Percentiles rank a stretch among this genome's conserved stretches.
Conservation (phyloP, 352 stramenopile genomes). For the Plasmopara halstedii region DNA sequence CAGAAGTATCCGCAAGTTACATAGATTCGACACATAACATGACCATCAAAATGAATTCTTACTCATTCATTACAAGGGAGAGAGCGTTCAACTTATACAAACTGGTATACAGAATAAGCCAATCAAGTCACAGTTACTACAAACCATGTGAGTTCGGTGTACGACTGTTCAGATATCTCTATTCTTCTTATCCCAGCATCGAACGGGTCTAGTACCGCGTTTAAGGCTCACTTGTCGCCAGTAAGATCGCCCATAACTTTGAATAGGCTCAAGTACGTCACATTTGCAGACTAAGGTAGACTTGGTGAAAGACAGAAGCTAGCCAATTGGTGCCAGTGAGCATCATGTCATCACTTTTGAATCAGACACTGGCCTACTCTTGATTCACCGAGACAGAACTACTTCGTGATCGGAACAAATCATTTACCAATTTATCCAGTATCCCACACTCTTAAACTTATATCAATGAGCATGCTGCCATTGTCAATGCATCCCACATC, state of each 20-base stretch:
- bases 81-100: too few species aligned
- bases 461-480: constrained; percentile 11
- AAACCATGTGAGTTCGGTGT: constrained; percentile 7
- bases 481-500: constrained; percentile 6
- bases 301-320: constrained; percentile 18
- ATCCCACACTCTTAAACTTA: background rate
- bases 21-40: too few species aligned
- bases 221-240: constrained; percentile 22
- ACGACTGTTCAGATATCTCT: constrained; percentile 13
- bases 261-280: constrained; percentile 1
- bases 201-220: constrained; percentile 18
- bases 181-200: constrained; percentile 27
- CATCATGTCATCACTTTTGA: constrained; percentile 11
- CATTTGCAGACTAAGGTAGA: constrained; percentile 24
- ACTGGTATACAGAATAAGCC: background rate
- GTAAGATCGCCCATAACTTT: constrained; percentile 2
- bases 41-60: too few species aligned
- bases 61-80: too few species aligned
- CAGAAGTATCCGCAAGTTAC: too few species aligned
- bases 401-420: constrained; percentile 10
- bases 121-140: constrained; percentile 1
- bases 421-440: constrained; percentile 19
- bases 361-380: constrained; percentile 10
- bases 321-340: constrained; percentile 21
- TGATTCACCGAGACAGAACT: constrained; percentile 2